Percentiles rank a stretch among this genome's conserved stretches.
Conservation (phyloP, 2,329 filamentous ascomycete species). For the Dothideomycetes sp. region DNA sequence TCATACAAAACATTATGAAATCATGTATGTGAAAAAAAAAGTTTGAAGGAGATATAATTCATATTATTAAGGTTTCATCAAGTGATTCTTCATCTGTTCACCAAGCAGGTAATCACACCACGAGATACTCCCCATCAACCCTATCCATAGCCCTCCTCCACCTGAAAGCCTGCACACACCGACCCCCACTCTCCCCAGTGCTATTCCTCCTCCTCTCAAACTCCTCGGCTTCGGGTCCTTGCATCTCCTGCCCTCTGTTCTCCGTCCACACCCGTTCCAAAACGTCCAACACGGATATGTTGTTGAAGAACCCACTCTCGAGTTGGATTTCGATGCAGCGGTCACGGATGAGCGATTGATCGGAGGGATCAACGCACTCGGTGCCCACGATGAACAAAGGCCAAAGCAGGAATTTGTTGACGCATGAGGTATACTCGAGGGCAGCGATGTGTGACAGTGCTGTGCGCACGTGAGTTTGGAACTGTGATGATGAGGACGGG, state of each 20-base stretch:
- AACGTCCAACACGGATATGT: constrained; percentile 74
- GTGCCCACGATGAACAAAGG: constrained; percentile 84
- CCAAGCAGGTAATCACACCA: too few species aligned
- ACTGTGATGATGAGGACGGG: constrained; percentile 63
- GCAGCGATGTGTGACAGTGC: constrained; percentile 76
- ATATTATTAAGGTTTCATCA: too few species aligned
- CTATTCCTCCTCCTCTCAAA: constrained; percentile 22
- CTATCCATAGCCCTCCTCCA: constrained; percentile 45
- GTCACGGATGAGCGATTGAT: constrained; percentile 68
- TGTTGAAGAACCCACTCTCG: constrained; percentile 89
- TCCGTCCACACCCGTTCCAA: constrained; percentile 71
- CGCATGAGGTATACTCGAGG: constrained; percentile 60
- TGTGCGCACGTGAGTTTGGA: constrained; percentile 73
- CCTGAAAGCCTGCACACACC: constrained; percentile 35
- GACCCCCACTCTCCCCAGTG: constrained; percentile 16
- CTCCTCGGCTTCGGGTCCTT: constrained; percentile 21
- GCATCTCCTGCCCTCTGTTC: constrained; percentile 18
- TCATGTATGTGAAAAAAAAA: too few species aligned
- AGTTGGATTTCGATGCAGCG: constrained; percentile 80
- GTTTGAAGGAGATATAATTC: too few species aligned
- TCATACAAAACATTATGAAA: too few species aligned
- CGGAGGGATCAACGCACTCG: constrained; percentile 73
- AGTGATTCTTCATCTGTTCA: too few species aligned
- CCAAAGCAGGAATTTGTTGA: constrained; percentile 88
- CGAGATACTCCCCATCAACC: constrained; percentile 43